Conservation (phyloP, 108 stramenopile species). For the Discostella pseudostelligera region DNA sequence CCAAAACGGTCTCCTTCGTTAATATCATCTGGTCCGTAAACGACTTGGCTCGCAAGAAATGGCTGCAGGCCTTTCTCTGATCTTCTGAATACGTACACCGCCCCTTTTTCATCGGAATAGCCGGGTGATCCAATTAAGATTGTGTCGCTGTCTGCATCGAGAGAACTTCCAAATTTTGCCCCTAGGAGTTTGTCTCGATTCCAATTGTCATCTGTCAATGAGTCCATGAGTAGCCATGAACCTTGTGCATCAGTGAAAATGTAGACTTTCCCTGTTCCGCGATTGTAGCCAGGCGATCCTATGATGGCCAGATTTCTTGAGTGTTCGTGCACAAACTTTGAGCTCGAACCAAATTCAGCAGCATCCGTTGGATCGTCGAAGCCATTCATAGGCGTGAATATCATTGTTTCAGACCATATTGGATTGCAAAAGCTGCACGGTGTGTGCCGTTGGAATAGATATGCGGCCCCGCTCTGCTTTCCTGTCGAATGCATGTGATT, state of each 20-base stretch:
- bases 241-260: constrained; percentile 25
- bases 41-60: constrained; percentile 39
- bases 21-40: constrained; percentile 33
- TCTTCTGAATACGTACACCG: constrained; percentile 36
- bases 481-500: constrained; percentile 28
- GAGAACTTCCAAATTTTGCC: constrained; percentile 33
- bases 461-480: constrained; percentile 43
- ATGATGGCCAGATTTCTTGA: constrained; percentile 22
- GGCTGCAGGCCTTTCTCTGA: constrained; percentile 9
- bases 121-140: constrained; percentile 40
- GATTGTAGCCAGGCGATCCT: constrained; percentile 40
- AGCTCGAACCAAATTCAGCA: constrained; percentile 41
- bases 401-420: constrained; percentile 32
- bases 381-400: constrained; percentile 42
- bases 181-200: constrained; percentile 22
- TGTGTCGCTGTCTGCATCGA: constrained; percentile 29
- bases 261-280: constrained; percentile 42
- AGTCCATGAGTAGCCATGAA: constrained; percentile 21
- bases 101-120: constrained; percentile 28
- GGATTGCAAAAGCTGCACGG: constrained; percentile 31
- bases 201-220: constrained; percentile 38
- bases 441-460: constrained; percentile 34
- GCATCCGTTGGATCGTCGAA: constrained; percentile 33
- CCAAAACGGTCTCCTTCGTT: constrained; percentile 37
- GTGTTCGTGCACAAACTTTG: constrained; percentile 16